These are phyloP conservation scores for Cutaneotrichosporon daszewskae DNA, from an alignment of 1,284 basidiomycete species.

Conservation along the genomic window DNA sequence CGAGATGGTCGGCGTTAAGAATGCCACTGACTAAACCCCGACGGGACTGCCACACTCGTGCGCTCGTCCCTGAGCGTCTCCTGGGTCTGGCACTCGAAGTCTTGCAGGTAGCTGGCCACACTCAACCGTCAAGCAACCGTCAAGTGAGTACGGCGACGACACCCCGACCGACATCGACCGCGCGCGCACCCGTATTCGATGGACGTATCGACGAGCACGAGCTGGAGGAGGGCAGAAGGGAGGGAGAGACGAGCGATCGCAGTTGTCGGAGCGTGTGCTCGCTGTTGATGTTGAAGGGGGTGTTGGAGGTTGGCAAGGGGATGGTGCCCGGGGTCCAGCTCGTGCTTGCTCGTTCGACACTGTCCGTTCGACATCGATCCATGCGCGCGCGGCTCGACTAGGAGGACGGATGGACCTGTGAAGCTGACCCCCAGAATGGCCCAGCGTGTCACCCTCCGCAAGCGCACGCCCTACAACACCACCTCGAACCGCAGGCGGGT, in stretches of 20 bases:
- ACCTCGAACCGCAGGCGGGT: slow-evolving; percentile 90
- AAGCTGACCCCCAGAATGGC: slow-evolving; percentile 62
- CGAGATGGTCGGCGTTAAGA: too few relatives aligned
- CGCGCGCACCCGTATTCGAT: neutral
- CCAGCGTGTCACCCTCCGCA: slow-evolving; percentile 98
- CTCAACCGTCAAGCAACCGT: slow-evolving; percentile 15
- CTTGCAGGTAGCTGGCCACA: neutral
- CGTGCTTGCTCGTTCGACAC: neutral
- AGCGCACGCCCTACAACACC: slow-evolving; percentile 98
- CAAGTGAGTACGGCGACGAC: slow-evolving; percentile 11
- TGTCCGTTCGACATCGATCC: neutral
- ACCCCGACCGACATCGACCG: slow-evolving; percentile 4
- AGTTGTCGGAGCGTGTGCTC: too few relatives aligned
- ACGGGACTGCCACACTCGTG: too few relatives aligned
- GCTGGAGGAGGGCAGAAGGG: neutral
- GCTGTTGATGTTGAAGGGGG: neutral
- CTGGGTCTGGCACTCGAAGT: neutral
- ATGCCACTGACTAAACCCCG: too few relatives aligned
- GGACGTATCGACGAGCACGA: slow-evolving; percentile 3
- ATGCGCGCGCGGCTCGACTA: neutral
- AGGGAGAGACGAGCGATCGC: neutral
- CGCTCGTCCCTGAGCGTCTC: too few relatives aligned
- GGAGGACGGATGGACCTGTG: too few relatives aligned
- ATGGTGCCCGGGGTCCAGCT: neutral
- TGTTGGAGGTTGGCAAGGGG: too few relatives aligned